Evolutionary conservation across 129 eudicot genomes (phyloP), one percentile per base, ranked within the genome.

Genomic region (Mikania micrantha): DNA sequence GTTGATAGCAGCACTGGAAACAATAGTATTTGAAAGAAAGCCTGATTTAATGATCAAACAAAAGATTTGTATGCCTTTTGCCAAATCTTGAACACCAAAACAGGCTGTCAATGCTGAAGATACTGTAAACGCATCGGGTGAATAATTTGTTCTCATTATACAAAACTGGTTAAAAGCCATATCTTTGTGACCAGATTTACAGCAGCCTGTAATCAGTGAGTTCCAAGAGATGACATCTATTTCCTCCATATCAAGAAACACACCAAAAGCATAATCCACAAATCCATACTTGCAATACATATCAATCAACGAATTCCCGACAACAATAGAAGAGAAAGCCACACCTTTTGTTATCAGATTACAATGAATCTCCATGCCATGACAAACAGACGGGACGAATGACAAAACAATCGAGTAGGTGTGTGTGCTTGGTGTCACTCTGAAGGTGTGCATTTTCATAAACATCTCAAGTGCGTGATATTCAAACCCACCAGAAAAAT

Each of bases 211-310:
- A 47, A 91, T 84, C 62, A 91, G 21, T 7, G 97, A 83, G 47
- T 91, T 91, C 97, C 97, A 91, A 7, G 96, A 81, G 60, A 91
- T 75, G 12, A 81, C 70, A 81, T 88, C 97, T 71, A 77, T 12
- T 57, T 66, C 76, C 73, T 81, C 80, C 97, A 91, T 85, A 41
- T 44, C 67, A 28, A 69, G 60, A 74, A 91, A 85, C 78, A 91
- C 97, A 63, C 75, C 75, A 69, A 80, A 68, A 20, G 88, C 89
- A 85, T 88, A 85, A 77, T 91, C 87, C 60, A 80, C 59, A 27
- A 77, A 44, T 1, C 87, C 95, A 66, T 81, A 69, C 74, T 76
- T 88, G 22, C 87, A 86, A 80, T 91, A 91, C 87, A 85, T 81
- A 66, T 84, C 82, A 80, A 91, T 88, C 67, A 91, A 47, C 4